Base-by-base conservation (phyloP, 2,329 filamentous ascomycete genomes). In the Fusarium chlamydosporum region DNA sequence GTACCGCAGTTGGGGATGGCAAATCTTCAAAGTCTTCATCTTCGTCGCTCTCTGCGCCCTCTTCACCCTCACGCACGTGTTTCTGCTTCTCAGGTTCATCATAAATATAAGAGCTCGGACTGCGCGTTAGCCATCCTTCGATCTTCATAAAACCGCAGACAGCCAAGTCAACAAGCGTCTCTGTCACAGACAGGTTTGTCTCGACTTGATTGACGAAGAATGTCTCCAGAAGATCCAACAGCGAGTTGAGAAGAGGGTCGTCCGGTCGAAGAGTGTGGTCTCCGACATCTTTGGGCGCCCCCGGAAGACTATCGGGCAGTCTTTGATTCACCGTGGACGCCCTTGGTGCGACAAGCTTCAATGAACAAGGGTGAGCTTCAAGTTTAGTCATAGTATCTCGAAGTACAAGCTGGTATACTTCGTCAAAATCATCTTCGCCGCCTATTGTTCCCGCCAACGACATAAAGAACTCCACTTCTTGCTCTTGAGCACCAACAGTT, bases 201-300 rank as follows among this genome's bases (percentile, higher is more conserved):
- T 97, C 93, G 4, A 98, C 89, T 4, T 93, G 91, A 73, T 99
- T 99, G 7, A 92, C 86, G 72, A 97, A 93, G 75, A 98, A 99
- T 0, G 86, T 90, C 43, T 91, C 86, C 12, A 99, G 79, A 9
- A 95, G 84, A 42, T 91, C 89, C 11, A 92, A 81, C 3, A 92
- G 82, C 10, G 92, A 88, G 76, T 87, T 88, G 46, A 90, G 83
- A 35, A 89, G 85, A 42, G 85, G 89, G 69, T 90, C 90, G 56
- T 88, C 87, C 2, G 83, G 84, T 55, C 85, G 85, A 18, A 92
- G 82, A 7, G 88, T 89, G 73, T 91, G 89, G 34, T 80, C 84
- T 45, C 81, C 84, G 67, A 86, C 88, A 72, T 85, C 90, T 64
- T 85, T 81, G n/a, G 89, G 86, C 5, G 86, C 87, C 4, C 87